Conservation (phyloP, 106 monocot genomes). For the Ottelia alismoides region DNA sequence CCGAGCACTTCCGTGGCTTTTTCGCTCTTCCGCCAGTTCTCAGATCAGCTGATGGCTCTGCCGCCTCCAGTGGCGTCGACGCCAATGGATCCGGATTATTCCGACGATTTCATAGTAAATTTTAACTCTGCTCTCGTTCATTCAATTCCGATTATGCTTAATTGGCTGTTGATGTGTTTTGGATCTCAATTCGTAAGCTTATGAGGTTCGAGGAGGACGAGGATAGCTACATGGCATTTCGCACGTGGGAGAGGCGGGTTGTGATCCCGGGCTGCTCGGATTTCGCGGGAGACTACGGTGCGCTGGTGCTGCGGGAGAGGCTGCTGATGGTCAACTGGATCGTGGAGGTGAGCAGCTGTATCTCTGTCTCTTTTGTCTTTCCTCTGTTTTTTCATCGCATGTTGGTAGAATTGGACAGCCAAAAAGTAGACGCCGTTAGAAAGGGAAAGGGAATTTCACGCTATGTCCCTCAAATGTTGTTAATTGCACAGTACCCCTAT, state of each 20-base stretch:
- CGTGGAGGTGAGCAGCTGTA: constrained; percentile 48
- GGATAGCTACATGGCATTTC: constrained; percentile 60
- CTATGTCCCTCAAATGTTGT: too few relatives aligned
- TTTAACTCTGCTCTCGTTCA: too few relatives aligned
- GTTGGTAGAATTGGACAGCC: too few relatives aligned
- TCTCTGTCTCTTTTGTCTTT: too few relatives aligned
- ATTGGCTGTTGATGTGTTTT: neutral
- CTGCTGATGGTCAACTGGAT: constrained; percentile 78
- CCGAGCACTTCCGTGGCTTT: constrained; percentile 35
- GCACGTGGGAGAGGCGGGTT: constrained; percentile 45
- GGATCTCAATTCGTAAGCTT: constrained; percentile 12
- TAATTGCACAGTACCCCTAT: too few relatives aligned
- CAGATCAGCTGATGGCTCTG: too few relatives aligned
- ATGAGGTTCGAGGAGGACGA: constrained; percentile 55
- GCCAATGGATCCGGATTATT: constrained; percentile 11
- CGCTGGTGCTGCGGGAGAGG: constrained; percentile 45
- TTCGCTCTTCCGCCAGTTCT: constrained; percentile 21
- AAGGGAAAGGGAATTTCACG: too few relatives aligned
- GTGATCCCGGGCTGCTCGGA: constrained; percentile 22
- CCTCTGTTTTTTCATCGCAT: too few relatives aligned
- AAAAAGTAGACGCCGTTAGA: too few relatives aligned
- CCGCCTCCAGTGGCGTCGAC: constrained; percentile 8
- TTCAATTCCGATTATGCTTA: neutral
- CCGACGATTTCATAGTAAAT: constrained; percentile 38
- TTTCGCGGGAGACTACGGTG: constrained; percentile 39